Evolutionary conservation across 1,139 yeast species (phyloP), one percentile per base, ranked within the genome.

Genomic region (Casaregolazyma lundiana): DNA sequence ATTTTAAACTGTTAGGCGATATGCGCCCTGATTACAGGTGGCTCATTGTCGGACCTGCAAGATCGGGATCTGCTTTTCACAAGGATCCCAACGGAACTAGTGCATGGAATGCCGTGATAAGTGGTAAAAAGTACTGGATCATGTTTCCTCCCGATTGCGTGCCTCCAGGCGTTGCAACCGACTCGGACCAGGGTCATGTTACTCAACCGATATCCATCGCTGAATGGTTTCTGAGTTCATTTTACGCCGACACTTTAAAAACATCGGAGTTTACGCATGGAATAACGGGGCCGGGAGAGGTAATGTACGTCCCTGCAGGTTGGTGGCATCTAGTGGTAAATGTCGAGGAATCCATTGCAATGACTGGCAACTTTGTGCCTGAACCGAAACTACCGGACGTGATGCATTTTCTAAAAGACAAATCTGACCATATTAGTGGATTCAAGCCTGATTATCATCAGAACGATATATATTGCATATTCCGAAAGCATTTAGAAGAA

Each of bases 271-370:
- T 87, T 52, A 62, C 72, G 37, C 78, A 88, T 18, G 94, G 87
- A 1, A 70, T 88, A 9, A 84, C 95, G 0, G 80, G 80, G 54
- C 85, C 90, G 0, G 92, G 92, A 4, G 95, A 89, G 62, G 82
- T 88, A 54, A 77, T 88, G 75, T 80, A 84, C 61, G 97, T 89
- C 4, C 97, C 97, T 2, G 75, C 90, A 17, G 95, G 95, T 1
- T 89, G 97, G 97, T 89, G 97, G 97, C 97, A 89, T 68, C 71
- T 81, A 36, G 97, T 89, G 20, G 85, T 88, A 19, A 89, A 89
- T 58, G 61, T 89, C 20, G 88, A 84, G 51, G 90, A 84, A 58
- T 73, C 83, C 15, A 82, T 96, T 0, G 69, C 70, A 30, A 67
- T 88, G 57, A 89, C 97, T 0, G 95, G 87, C 54, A 89, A 89